phyloP scores from a whole-genome alignment of 306 rosid genomes.

The Vigna unguiculata region DNA sequence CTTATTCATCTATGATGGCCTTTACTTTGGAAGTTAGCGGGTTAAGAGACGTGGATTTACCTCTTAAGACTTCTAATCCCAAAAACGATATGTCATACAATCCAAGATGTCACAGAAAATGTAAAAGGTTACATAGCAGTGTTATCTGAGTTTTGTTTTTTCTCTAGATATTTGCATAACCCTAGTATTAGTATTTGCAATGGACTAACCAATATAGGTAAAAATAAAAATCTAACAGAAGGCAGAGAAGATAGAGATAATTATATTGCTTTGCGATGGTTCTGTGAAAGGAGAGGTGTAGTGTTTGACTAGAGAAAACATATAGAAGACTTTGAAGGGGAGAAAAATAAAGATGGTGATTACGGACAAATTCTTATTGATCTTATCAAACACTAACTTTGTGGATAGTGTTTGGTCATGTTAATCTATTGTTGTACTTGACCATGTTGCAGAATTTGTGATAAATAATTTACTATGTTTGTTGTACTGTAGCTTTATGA shows the following conservation, averaged over 20 bases:
- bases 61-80: neutral
- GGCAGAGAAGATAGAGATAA: neutral
- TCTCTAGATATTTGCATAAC: neutral
- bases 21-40: neutral
- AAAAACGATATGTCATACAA: neutral
- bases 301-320: neutral
- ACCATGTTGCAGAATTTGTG: constrained; percentile 9
- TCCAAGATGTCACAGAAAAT: neutral
- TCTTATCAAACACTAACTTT: neutral
- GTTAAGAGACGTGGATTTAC: neutral
- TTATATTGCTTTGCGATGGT: constrained; percentile 9
- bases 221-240: neutral
- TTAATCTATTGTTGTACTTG: neutral
- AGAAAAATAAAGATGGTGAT: neutral
- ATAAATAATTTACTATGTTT: neutral
- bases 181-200: neutral
- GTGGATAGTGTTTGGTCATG: neutral
- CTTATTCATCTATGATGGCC: neutral
- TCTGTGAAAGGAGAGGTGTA: neutral
- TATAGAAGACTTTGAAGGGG: neutral
- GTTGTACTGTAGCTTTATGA: neutral
- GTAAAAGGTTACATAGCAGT: neutral
- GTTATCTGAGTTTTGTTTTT: neutral
- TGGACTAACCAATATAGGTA: neutral
- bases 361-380: neutral